Conservation (phyloP, 768 basidiomycete genomes). For the Mycena capillaripes region DNA sequence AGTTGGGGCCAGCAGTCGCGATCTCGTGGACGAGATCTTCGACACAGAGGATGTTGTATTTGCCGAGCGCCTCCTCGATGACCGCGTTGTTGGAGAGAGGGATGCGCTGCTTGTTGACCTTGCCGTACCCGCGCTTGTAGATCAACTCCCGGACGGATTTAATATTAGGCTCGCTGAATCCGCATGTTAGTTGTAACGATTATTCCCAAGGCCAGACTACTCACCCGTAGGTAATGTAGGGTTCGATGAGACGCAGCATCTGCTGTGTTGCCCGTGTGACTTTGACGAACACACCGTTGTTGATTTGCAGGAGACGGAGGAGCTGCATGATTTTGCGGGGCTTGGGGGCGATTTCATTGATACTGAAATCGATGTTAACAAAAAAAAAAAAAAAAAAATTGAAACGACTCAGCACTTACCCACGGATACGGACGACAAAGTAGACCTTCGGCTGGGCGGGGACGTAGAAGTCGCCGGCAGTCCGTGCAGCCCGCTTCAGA, state of each 20-base stretch:
- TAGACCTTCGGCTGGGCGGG: constrained; percentile 96
- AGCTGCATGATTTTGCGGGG: constrained; percentile 99
- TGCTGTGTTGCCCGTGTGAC: constrained; percentile 96
- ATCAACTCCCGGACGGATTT: constrained; percentile 97
- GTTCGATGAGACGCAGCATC: constrained; percentile 98
- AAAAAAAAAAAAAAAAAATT: neutral
- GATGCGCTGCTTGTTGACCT: constrained; percentile 97
- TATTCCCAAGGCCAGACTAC: constrained; percentile 36
- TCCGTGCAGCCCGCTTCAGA: constrained; percentile 92
- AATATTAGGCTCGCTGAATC: constrained; percentile 89
- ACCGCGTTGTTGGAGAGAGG: constrained; percentile 94
- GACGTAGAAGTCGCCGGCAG: constrained; percentile 97
- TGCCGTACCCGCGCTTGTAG: constrained; percentile 99
- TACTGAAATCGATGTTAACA: constrained; percentile 67
- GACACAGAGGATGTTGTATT: constrained; percentile 95
- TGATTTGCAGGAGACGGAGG: constrained; percentile 98
- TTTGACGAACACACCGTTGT: constrained; percentile 99
- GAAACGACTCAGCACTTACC: constrained; percentile 67
- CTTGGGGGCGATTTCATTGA: constrained; percentile 99
- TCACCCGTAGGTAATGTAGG: constrained; percentile 97
- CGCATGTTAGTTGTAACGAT: neutral
- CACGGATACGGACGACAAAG: constrained; percentile 97
- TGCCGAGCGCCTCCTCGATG: constrained; percentile 92
- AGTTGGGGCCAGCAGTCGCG: constrained; percentile 94
- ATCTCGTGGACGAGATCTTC: constrained; percentile 99